Percentiles rank a stretch among this genome's conserved stretches.
These are phyloP conservation scores for Epichloe gansuensis DNA, from an alignment of 2,329 filamentous ascomycete genomes.

Conservation along the genomic window DNA sequence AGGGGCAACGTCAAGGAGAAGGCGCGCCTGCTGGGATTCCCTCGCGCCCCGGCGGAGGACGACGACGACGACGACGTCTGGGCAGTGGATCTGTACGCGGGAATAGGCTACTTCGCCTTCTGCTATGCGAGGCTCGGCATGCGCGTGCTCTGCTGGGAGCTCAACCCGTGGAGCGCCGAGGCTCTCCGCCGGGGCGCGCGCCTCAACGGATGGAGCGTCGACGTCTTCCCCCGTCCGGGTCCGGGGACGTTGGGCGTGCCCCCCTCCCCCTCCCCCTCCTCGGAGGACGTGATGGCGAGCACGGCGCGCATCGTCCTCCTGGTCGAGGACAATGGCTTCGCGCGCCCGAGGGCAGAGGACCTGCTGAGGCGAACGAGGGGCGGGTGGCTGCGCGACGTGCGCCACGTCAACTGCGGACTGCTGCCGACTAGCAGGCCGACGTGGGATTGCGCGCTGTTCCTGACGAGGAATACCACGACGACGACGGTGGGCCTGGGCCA, in stretches of 20 bases:
- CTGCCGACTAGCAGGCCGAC: conserved; percentile 42
- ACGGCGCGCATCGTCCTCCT: conserved; percentile 52
- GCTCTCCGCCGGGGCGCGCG: conserved; percentile 63
- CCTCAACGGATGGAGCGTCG: conserved; percentile 52
- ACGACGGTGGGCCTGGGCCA: conserved; percentile 21
- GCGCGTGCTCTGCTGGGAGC: conserved; percentile 72
- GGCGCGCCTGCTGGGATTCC: conserved; percentile 52
- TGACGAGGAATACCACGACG: conserved; percentile 27
- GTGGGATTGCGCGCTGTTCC: conserved; percentile 28
- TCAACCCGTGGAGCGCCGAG: conserved; percentile 82
- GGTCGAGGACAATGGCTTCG: conserved; percentile 51
- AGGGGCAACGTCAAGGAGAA: conserved; percentile 87
- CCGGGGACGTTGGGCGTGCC: conserved; percentile 21
- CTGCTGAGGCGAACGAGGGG: conserved; percentile 24
- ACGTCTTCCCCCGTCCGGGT: conserved; percentile 35
- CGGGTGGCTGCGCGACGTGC: conserved; percentile 20
- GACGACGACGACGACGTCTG: conserved; percentile 19
- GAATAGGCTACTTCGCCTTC: conserved; percentile 90
- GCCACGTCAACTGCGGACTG: conserved; percentile 53
- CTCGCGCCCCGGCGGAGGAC: not conserved
- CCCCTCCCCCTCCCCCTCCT: conserved; percentile 8
- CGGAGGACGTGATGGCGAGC: conserved; percentile 26
- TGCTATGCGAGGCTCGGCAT: conserved; percentile 63
- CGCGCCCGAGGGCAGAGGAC: conserved; percentile 28
- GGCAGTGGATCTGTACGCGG: conserved; percentile 76